Base-by-base conservation (phyloP, 148 eudicot species). In the Cornus suecica region DNA sequence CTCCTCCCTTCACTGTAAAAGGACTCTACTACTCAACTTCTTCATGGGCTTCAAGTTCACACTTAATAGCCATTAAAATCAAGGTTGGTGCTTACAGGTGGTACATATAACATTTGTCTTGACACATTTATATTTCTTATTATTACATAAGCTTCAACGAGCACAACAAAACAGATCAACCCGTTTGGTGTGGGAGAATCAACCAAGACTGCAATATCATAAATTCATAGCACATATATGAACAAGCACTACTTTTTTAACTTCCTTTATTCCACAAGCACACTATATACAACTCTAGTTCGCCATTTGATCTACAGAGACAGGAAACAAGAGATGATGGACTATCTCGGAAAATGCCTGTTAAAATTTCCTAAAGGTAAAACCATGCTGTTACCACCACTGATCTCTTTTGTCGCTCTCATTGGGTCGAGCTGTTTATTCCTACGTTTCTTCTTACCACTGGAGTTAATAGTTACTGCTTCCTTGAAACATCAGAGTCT, bases 401-500 rank as follows among this genome's bases (percentile, higher is more conserved):
- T 68, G 66, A 73, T 77, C 73, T 66, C 80, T 61, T 52, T 37
- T 71, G 65, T 51, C 23, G 70, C 65, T 74, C 72, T 52, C 71
- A 61, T 25, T 58, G 68, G 60, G 71, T 58, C 71, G 61, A 81
- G 31, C 68, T 65, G 52, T 80, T 65, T 28, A 10, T 69, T 76
- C 84, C 78, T 75, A 76, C 63, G 25, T 75, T 80, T 68, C 56
- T 58, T 66, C 77, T 32, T 32, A 41, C 67, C 52, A n/a, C 5
- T 61, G 66, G 72, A 26, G 61, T 54, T 71, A 28, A 66, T 32
- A 69, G 58, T 79, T 56, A 80, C 42, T 74, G 78, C 88, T 90
- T 91, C 90, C 79, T 93, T 68, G 72, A 75, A 69, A 72, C 11
- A 62, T 87, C 92, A 5, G 85, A 48, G 60, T 87, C 92, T 66